These are phyloP conservation scores for Rubia balearica DNA, from an alignment of 305 asterid species.

Conservation along the genomic window DNA sequence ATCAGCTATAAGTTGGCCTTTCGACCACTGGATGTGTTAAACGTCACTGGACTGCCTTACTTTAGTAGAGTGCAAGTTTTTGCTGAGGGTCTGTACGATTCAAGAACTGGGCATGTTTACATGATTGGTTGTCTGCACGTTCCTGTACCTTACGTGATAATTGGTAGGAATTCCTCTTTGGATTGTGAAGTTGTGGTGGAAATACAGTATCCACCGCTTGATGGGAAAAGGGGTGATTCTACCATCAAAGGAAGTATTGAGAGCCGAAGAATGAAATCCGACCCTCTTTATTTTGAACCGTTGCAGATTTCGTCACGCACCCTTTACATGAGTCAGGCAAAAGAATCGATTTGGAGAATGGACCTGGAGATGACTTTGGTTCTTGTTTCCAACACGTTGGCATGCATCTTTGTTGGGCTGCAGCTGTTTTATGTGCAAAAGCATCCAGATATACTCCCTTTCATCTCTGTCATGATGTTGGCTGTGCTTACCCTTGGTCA, in stretches of 20 bases:
- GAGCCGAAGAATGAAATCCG: conserved; percentile 61
- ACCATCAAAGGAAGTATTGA: conserved; percentile 58
- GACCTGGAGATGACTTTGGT: conserved; percentile 84
- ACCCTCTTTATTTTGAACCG: conserved; percentile 60
- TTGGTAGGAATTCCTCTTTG: conserved; percentile 27
- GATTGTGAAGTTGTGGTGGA: conserved; percentile 71
- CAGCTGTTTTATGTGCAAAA: conserved; percentile 65
- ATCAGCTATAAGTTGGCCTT: conserved; percentile 59
- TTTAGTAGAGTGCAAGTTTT: conserved; percentile 44
- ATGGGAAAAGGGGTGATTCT: conserved; percentile 29
- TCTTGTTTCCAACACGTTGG: conserved; percentile 64
- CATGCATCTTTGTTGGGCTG: conserved; percentile 59
- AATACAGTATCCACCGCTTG: conserved; percentile 49
- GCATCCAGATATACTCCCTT: conserved; percentile 51
- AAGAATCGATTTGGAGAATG: conserved; percentile 75
- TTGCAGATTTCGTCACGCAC: conserved; percentile 49
- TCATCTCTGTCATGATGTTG: conserved; percentile 60
- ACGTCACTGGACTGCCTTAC: conserved; percentile 35
- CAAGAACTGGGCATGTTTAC: conserved; percentile 63
- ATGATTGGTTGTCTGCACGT: conserved; percentile 75
- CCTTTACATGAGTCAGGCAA: conserved; percentile 55
- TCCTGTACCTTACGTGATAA: conserved; percentile 28
- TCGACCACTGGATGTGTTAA: conserved; percentile 34
- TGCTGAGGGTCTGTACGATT: conserved; percentile 74
- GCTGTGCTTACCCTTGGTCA: conserved; percentile 64